Percentiles rank a stretch among this genome's conserved stretches.
Conservation (phyloP, 495 filamentous ascomycete species). For the Penicillium odoratum region DNA sequence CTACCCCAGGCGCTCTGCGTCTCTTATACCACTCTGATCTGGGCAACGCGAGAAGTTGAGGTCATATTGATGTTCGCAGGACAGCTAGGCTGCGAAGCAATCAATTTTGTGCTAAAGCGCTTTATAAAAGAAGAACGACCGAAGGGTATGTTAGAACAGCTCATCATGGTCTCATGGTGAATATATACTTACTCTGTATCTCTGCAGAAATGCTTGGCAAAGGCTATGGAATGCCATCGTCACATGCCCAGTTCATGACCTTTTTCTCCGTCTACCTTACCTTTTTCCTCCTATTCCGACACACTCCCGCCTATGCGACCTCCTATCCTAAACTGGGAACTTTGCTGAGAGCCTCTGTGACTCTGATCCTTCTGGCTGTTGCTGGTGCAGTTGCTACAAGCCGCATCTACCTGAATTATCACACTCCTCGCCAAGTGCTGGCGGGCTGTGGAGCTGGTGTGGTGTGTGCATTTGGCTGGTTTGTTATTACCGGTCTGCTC, state of each 20-base stretch:
- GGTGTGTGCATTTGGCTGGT: constrained; percentile 77
- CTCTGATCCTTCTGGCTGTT: constrained; percentile 53
- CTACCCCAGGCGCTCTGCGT: constrained; percentile 88
- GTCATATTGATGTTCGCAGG: constrained; percentile 88
- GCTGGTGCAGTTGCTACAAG: constrained; percentile 75
- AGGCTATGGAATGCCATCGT: constrained; percentile 98
- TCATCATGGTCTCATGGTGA: not conserved
- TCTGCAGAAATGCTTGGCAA: constrained; percentile 74
- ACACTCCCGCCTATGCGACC: constrained; percentile 57
- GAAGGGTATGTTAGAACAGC: constrained; percentile 50
- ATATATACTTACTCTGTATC: not conserved
- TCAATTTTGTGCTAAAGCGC: constrained; percentile 89
- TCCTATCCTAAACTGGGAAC: constrained; percentile 52
- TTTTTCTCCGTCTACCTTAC: constrained; percentile 84
- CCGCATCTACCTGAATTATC: constrained; percentile 89
- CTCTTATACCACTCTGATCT: constrained; percentile 83
- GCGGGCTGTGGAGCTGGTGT: constrained; percentile 73
- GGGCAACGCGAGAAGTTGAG: constrained; percentile 88
- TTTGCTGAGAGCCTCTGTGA: constrained; percentile 56
- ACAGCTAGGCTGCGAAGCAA: constrained; percentile 88
- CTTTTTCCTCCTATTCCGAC: constrained; percentile 79
- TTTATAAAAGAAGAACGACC: constrained; percentile 90
- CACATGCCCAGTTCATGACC: constrained; percentile 89
- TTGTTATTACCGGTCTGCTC: constrained; percentile 61
- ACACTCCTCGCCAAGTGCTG: constrained; percentile 83